Base-by-base conservation (phyloP, 805 yeast genomes). In the Schwanniomyces pseudopolymorphus region DNA sequence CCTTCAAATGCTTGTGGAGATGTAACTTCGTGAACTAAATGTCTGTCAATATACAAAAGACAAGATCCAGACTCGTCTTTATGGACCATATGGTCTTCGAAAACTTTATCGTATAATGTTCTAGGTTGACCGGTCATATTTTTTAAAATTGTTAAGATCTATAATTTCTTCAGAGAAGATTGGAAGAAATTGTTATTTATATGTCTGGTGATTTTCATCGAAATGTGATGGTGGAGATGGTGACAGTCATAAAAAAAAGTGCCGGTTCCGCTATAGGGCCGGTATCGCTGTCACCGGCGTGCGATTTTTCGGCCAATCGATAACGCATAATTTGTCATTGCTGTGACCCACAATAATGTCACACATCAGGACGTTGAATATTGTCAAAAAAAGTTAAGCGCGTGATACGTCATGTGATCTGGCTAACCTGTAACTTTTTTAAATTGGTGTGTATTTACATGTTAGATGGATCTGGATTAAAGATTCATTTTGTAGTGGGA, bases 1-100 rank as follows among this genome's bases (percentile, higher is more conserved):
- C 99, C 99, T 73, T 94, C 99, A 63, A 94, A 94, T 9, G 99
- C 99, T 71, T 94, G 99, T 28, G 99, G 99, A 24, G 98, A 92
- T 1, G 99, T 94, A 44, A 94, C 99, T 73, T 94, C 99, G 69
- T 94, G 99, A 42, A 94, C 96, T 56, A 94, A 77, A 69, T 94
- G 99, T 72, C 99, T 88, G 72, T 94, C 99, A 49, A 94, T 92
- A 70, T 89, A 94, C 50, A 94, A 70, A 52, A 94, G 77, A 63
- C 80, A 85, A 17, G 97, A 90, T 22, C 95, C 96, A 28, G 89
- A 81, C 44, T 88, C 92, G 57, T 89, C 96, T 62, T 82, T 77
- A 71, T 90, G 91, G 55, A 94, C 99, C 48, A 92, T 74, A 65
- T 94, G 98, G 78, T 87, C 97, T 53, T 85, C 87, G 65, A 90